Base-by-base conservation (phyloP, 305 asterid species). In the Fraxinus albicans region DNA sequence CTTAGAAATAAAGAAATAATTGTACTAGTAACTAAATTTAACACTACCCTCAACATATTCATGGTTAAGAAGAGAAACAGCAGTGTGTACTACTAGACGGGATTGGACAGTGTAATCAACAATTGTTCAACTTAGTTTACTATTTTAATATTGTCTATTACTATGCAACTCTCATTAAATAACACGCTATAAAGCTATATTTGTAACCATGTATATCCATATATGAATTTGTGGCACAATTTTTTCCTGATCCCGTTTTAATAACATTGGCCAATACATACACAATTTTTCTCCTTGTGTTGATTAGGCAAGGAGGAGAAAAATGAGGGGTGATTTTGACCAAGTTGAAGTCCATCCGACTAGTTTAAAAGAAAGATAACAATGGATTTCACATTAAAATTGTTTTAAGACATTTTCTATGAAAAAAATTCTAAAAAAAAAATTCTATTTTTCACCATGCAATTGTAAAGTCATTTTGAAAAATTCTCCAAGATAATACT, bases 401-500 rank as follows among this genome's bases (percentile, higher is more conserved):
- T 55, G 19, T n/a, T 44, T 50, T 5, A 55, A n/a, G 25, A 55
- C 25, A n/a, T 17, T 55, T 55, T 55, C 65, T 0, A 23, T 21
- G 33, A 63, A 63, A 63, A 63, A 23, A 58, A 2, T 6, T n/a
- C 25, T n/a, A 23, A 21, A 63, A n/a, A 60, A n/a, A 7, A 6
- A 58, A 58, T 1, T n/a, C 12, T n/a, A 60, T 19, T 60, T 6
- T 60, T 55, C 25, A n/a, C 3, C 19, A n/a, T 55, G 58, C 58
- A 0, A 47, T 13, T 47, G 58, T 47, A 47, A 47, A 13, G 58
- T 47, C 58, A 47, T 47, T 13, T 47, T 12, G n/a, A 74, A 83
- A 84, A 72, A 79, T 23, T 36, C 33, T 19, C 27, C 35, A n/a
- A 77, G 25, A 58, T 38, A 81, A 76, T 31, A 83, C 91, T 83